phyloP scores from a whole-genome alignment of 2,329 filamentous ascomycete species.

The Coleophoma eucalyptorum region DNA sequence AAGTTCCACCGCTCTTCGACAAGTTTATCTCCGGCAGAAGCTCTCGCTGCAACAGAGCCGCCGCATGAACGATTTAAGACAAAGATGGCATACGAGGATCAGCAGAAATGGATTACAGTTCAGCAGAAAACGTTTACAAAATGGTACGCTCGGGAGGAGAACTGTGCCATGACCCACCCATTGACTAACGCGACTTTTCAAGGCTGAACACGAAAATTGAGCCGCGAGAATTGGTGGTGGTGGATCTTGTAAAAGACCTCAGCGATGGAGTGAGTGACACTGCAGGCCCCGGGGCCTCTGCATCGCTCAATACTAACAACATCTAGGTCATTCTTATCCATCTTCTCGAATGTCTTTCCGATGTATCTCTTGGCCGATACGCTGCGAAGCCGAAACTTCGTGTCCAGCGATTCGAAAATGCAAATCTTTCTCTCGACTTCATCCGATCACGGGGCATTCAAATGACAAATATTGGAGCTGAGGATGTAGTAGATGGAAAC shows the following conservation, averaged over 20 bases:
- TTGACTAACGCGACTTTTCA: conserved; percentile 6
- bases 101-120: conserved; percentile 70
- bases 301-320: too few species aligned
- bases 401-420: conserved; percentile 97
- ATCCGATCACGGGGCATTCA: conserved; percentile 89
- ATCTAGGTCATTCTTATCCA: conserved; percentile 87
- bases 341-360: conserved; percentile 91
- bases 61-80: conserved; percentile 26
- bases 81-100: conserved; percentile 61
- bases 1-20: conserved; percentile 12
- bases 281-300: not conserved
- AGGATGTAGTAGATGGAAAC: conserved; percentile 97
- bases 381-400: conserved; percentile 93
- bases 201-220: conserved; percentile 97
- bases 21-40: conserved; percentile 21
- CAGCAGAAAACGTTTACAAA: conserved; percentile 99
- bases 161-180: not conserved
- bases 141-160: conserved; percentile 55
- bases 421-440: conserved; percentile 91
- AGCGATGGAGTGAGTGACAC: conserved; percentile 78
- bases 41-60: conserved; percentile 23
- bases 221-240: conserved; percentile 71
- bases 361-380: conserved; percentile 93
- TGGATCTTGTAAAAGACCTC: conserved; percentile 83
- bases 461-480: conserved; percentile 97